Conservation (phyloP, 768 basidiomycete genomes). For the Clitopilus passeckerianus region DNA sequence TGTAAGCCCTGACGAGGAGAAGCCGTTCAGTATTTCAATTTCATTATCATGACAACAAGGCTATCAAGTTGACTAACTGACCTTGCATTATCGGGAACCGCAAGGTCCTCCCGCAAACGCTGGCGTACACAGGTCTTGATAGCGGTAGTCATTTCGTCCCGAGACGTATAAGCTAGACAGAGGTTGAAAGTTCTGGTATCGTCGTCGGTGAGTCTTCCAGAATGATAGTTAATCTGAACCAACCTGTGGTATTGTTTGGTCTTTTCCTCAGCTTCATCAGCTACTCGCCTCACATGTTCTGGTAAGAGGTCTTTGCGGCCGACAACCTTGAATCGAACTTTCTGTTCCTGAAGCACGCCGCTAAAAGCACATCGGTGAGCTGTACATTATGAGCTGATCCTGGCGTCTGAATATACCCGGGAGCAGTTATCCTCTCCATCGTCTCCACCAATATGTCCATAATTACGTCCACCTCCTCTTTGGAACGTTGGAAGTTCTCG, state of each 20-base stretch:
- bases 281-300: slow-evolving; percentile 55
- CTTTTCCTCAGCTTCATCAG: slow-evolving; percentile 63
- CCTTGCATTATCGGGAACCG: neutral
- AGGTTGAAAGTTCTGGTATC: slow-evolving; percentile 61
- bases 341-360: slow-evolving; percentile 31
- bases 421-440: slow-evolving; percentile 71
- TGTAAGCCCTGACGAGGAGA: slow-evolving; percentile 11
- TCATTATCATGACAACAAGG: no score
- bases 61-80: neutral
- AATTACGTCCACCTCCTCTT: slow-evolving; percentile 77
- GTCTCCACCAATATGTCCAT: slow-evolving; percentile 68
- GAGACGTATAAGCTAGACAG: slow-evolving; percentile 85
- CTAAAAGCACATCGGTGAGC: neutral
- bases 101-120: slow-evolving; percentile 20
- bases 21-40: neutral
- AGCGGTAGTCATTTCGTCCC: slow-evolving; percentile 84
- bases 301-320: slow-evolving; percentile 73
- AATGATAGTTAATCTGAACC: slow-evolving; percentile 11
- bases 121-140: slow-evolving; percentile 42
- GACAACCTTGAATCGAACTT: slow-evolving; percentile 76
- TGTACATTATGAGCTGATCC: no score
- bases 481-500: slow-evolving; percentile 86
- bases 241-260: slow-evolving; percentile 71
- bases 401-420: slow-evolving; percentile 57
- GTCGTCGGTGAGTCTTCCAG: neutral